Base-by-base conservation (phyloP, 73 alveolate species). In the Paramecium sonneborni region DNA sequence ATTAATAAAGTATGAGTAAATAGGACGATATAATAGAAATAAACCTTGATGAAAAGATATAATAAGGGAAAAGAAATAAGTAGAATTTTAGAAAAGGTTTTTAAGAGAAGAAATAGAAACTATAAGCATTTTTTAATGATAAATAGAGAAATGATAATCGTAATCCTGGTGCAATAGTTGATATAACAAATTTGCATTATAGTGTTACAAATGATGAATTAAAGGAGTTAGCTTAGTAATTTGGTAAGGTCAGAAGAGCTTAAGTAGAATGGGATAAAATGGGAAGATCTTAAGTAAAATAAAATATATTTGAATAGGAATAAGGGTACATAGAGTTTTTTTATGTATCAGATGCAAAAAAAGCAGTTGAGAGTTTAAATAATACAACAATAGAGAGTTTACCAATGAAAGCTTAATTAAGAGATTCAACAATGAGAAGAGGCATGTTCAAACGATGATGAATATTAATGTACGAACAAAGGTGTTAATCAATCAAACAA, bases 151-250 rank as follows among this genome's bases (percentile, higher is more conserved):
- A 62, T 62, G 48, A 62, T 1, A 11, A 26, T 32, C 44, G 26
- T 14, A 62, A 24, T 62, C 84, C 84, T 30, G 84, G 84, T 1
- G 46, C 84, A 62, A 18, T 74, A 12, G 90, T 79, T 15, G 76
- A 79, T 5, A 43, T 79, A 0, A 24, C 90, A 37, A 44, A 79
- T 44, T 46, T 79, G 20, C 90, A 79, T 46, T 79, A 79, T 21
- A 43, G 76, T 79, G 90, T 79, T 9, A 79, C 90, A 2, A 79
- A 32, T 30, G 90, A 79, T 39, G 90, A 79, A 12, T 79, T 79
- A 20, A 46, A 44, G 41, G 90, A 79, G 28, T 43, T 79, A 28
- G 90, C 90, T 44, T 21, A 39, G 41, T 6, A 38, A 44, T 79
- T 30, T 79, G 90, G 90, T 1, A 79, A 79, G 28, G 90, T 79